Evolutionary conservation across 495 filamentous ascomycete genomes (phyloP), one percentile per base, ranked within the genome.

Genomic region (Trypethelium eluteriae): DNA sequence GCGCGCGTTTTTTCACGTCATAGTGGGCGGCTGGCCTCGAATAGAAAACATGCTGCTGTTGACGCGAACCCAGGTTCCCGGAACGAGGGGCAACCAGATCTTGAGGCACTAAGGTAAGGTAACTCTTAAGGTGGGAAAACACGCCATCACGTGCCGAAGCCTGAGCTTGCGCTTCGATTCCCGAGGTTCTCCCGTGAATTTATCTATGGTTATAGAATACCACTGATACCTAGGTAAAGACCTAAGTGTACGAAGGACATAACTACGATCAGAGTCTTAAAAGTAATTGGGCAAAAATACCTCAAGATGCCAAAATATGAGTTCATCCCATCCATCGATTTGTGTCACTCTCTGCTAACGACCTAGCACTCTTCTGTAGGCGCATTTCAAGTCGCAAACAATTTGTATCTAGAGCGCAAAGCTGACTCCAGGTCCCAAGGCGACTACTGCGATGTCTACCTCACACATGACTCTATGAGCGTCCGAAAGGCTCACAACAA

Each of bases 381-480:
- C 81, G 64, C 32, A 46, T 57, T 12, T 35, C 56, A 62, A 46
- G 34, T 38, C 63, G 39, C 39, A 46, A 57, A 38, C 41, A 38
- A 2, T 56, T 49, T 62, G 35, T 25, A 25, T 53, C 16, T 39
- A 47, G 56, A 62, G 46, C 63, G 63, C 50, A 64, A 53, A 5
- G 16, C 39, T 39, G 25, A 61, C 41, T 38, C 18, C 25, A 47
- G 39, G 25, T 38, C 32, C 39, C 10, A 61, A 90, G 93, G 94
- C 83, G 94, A 98, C 77, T 98, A 98, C 82, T 98, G 94, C 85
- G 94, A 98, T 88, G 95, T 98, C 77, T 98, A 98, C 83, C 89
- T 98, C 70, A 98, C 95, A 66, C 94, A 98, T 83, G 95, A 98
- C 86, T 96, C 91, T 14, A 98, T 98, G 93, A 96, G 91, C 80